These are phyloP conservation scores for Leishmania lainsoni DNA, from an alignment of 208 protist species.

Conservation along the genomic window DNA sequence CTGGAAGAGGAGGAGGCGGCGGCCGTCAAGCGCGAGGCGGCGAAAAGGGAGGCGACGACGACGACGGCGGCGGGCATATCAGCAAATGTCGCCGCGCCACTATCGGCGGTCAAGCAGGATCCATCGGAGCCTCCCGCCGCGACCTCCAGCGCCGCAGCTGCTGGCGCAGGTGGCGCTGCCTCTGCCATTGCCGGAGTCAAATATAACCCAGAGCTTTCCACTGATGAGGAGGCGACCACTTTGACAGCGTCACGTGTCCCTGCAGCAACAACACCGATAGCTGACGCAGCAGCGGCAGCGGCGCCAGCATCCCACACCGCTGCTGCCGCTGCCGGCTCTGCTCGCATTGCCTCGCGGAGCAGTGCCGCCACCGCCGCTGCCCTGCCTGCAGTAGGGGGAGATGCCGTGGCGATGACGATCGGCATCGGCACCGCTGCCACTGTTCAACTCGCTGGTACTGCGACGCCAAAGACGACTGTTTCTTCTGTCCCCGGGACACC, in stretches of 20 bases:
- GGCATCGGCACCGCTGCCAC: slow-evolving; percentile 9
- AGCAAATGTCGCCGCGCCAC: neutral
- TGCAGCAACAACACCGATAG: neutral
- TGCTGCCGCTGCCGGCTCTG: neutral
- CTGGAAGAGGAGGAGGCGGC: slow-evolving; percentile 39
- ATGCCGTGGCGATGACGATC: neutral
- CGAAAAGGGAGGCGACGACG: slow-evolving; percentile 17
- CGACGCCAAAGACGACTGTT: slow-evolving; percentile 1
- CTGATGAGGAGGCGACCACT: neutral
- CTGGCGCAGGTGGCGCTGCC: slow-evolving; percentile 4
- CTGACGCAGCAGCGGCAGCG: neutral
- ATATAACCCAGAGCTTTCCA: neutral
- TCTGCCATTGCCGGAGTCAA: neutral
- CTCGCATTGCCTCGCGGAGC: neutral
- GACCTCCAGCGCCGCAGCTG: neutral
- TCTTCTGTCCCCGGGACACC: slow-evolving; percentile 23
- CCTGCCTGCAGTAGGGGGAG: neutral
- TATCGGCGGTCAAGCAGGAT: neutral
- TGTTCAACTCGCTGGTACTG: neutral
- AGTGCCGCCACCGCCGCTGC: neutral
- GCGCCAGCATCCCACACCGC: neutral
- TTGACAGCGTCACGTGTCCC: neutral
- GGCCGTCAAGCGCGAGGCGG: slow-evolving; percentile 18
- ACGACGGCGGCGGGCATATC: neutral
- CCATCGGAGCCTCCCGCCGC: neutral